Percentiles rank a stretch among this genome's conserved stretches.
Conservation (phyloP, 257 asterid species). For the Knoxia roxburghii region DNA sequence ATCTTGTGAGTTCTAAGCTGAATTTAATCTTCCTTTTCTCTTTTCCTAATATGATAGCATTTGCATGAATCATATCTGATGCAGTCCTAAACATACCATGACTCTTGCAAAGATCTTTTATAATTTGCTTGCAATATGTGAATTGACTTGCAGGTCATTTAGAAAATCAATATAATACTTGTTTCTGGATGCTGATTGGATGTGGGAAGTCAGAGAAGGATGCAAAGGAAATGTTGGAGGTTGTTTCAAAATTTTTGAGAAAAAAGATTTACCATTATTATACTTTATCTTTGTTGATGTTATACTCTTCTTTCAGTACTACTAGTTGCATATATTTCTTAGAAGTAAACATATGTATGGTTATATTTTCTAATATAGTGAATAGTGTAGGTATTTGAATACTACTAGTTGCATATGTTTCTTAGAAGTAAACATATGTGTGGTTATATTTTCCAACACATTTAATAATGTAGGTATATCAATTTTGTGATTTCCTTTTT, state of each 20-base stretch:
- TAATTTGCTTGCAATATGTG: not conserved
- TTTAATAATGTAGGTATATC: too few species aligned
- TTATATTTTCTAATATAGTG: not conserved
- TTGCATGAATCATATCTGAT: not conserved
- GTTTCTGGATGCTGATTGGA: slow-evolving; percentile 61
- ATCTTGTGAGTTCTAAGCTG: slow-evolving; percentile 41
- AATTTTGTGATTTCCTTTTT: too few species aligned
- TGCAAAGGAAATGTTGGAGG: slow-evolving; percentile 62
- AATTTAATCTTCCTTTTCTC: not conserved
- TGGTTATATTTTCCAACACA: too few species aligned
- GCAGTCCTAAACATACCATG: not conserved
- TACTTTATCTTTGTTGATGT: not conserved
- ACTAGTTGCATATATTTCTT: too few species aligned
- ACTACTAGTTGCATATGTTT: too few species aligned
- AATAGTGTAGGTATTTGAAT: not conserved
- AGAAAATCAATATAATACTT: slow-evolving; percentile 58
- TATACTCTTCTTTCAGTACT: not conserved
- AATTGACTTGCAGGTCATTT: slow-evolving; percentile 52
- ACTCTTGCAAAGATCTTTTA: not conserved
- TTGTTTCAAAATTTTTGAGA: slow-evolving; percentile 3
- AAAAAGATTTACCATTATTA: not conserved
- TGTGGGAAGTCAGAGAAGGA: slow-evolving; percentile 53
- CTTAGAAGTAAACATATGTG: too few species aligned
- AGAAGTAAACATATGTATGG: too few species aligned
- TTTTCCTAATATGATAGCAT: not conserved